Conservation (phyloP, 108 stramenopile genomes). For the Skeletonema tropicum region DNA sequence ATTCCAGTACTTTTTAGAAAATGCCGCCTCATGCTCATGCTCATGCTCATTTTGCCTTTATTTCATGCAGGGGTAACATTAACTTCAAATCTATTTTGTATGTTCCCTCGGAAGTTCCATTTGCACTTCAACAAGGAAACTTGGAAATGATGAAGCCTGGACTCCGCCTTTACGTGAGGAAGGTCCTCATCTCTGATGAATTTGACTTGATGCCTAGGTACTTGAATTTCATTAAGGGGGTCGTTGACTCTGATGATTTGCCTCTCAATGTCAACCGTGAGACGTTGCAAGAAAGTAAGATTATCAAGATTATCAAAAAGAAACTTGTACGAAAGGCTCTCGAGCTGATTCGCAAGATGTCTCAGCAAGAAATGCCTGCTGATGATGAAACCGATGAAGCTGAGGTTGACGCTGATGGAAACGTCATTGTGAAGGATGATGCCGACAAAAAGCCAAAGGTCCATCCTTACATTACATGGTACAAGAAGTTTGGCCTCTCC, state of each 20-base stretch:
- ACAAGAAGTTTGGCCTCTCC: constrained; percentile 90
- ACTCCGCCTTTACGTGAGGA: constrained; percentile 94
- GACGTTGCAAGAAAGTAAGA: constrained; percentile 96
- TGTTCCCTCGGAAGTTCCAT: constrained; percentile 81
- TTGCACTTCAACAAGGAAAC: constrained; percentile 53
- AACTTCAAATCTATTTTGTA: constrained; percentile 99
- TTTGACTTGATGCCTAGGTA: constrained; percentile 98
- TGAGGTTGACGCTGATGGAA: constrained; percentile 66
- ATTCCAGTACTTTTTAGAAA: neutral
- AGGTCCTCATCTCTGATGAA: constrained; percentile 98
- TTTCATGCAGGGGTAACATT: constrained; percentile 89
- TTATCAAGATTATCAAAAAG: constrained; percentile 98
- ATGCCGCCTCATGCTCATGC: neutral
- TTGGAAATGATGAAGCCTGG: constrained; percentile 49
- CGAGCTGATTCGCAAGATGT: constrained; percentile 92
- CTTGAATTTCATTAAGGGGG: constrained; percentile 95
- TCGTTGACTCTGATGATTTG: constrained; percentile 99
- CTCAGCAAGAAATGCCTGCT: constrained; percentile 46
- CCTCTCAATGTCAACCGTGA: constrained; percentile 99
- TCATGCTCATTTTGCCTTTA: neutral
- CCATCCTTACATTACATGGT: constrained; percentile 92
- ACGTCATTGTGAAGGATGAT: constrained; percentile 56
- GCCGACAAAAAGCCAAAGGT: constrained; percentile 58
- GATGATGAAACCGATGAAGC: constrained; percentile 65
- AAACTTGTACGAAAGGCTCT: constrained; percentile 98